Evolutionary conservation across 2,329 filamentous ascomycete species (phyloP).

Genomic region (Penicillium sp.): DNA sequence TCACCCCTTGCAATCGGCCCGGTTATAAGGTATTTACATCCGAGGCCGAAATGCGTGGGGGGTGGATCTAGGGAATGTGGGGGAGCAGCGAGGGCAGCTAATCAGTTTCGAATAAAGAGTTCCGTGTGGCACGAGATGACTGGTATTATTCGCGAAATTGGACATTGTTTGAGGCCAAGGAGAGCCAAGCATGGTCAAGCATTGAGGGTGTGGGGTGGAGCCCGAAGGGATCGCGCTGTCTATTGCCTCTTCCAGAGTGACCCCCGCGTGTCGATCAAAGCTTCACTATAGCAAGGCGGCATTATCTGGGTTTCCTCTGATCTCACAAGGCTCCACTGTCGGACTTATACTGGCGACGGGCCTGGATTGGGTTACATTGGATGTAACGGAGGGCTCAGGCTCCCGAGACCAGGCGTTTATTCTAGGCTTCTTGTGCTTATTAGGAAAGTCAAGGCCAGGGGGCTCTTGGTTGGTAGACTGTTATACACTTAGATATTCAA

Average conservation of each 20-base stretch:
- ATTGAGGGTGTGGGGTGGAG: constrained; percentile 10
- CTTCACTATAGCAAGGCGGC: constrained; percentile 2
- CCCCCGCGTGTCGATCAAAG: constrained; percentile 18
- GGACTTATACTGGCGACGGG: background rate
- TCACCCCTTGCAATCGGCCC: background rate
- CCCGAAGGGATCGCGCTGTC: constrained; percentile 5
- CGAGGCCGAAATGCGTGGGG: constrained; percentile 18
- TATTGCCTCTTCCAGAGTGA: constrained; percentile 6
- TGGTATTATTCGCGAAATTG: background rate
- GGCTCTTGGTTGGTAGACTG: no score
- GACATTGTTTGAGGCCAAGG: background rate
- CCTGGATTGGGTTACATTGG: background rate
- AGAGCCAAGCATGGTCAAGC: constrained; percentile 1
- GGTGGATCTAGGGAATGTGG: constrained; percentile 20
- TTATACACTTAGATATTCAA: no score
- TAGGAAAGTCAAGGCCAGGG: no score
- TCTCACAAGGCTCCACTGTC: constrained; percentile 3
- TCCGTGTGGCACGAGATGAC: background rate
- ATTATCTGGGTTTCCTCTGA: background rate
- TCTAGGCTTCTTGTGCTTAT: no score
- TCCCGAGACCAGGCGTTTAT: no score
- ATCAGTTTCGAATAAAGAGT: background rate
- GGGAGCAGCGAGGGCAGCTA: background rate
- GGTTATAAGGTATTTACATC: constrained; percentile 9
- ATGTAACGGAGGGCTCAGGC: background rate